Percentiles rank a stretch among this genome's conserved stretches.
phyloP scores from a whole-genome alignment of 495 filamentous ascomycete genomes.

The Emericellopsis terricola region DNA sequence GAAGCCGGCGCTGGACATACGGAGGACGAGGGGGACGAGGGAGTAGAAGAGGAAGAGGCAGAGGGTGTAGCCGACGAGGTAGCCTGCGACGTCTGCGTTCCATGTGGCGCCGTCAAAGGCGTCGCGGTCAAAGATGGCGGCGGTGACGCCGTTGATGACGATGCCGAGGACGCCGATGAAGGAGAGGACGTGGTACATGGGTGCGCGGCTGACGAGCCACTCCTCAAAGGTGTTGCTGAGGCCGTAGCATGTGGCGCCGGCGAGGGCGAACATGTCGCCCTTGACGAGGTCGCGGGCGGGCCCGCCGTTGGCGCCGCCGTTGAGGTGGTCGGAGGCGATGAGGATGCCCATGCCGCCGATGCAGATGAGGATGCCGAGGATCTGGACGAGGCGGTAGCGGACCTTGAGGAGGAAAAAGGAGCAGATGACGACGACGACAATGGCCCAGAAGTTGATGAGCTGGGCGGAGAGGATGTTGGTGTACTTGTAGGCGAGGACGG shows the following conservation, averaged over 20 bases:
- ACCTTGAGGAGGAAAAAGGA: slow-evolving; percentile 70
- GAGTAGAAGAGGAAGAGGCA: slow-evolving; percentile 73
- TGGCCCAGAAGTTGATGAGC: slow-evolving; percentile 97
- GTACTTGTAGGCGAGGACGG: slow-evolving; percentile 84
- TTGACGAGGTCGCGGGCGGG: slow-evolving; percentile 55
- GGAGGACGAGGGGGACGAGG: slow-evolving; percentile 69
- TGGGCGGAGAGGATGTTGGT: slow-evolving; percentile 82
- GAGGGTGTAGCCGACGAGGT: slow-evolving; percentile 74
- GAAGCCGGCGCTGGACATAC: slow-evolving; percentile 79
- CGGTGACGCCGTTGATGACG: slow-evolving; percentile 80
- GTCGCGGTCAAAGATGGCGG: slow-evolving; percentile 71
- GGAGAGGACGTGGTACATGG: slow-evolving; percentile 83
- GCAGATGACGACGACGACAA: slow-evolving; percentile 75
- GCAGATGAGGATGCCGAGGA: slow-evolving; percentile 74
- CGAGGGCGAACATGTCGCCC: slow-evolving; percentile 80
- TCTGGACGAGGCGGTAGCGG: slow-evolving; percentile 72
- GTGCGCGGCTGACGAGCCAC: slow-evolving; percentile 71
- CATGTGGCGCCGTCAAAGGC: slow-evolving; percentile 49
- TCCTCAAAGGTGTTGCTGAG: slow-evolving; percentile 82
- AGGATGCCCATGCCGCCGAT: slow-evolving; percentile 85
- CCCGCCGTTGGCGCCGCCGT: slow-evolving; percentile 42
- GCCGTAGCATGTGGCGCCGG: slow-evolving; percentile 83
- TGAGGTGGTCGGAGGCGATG: slow-evolving; percentile 75
- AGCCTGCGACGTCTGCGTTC: slow-evolving; percentile 55
- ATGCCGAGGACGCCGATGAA: slow-evolving; percentile 81